Evolutionary conservation across 352 stramenopile species (phyloP).

Genomic region (Aphanomyces euteiches): DNA sequence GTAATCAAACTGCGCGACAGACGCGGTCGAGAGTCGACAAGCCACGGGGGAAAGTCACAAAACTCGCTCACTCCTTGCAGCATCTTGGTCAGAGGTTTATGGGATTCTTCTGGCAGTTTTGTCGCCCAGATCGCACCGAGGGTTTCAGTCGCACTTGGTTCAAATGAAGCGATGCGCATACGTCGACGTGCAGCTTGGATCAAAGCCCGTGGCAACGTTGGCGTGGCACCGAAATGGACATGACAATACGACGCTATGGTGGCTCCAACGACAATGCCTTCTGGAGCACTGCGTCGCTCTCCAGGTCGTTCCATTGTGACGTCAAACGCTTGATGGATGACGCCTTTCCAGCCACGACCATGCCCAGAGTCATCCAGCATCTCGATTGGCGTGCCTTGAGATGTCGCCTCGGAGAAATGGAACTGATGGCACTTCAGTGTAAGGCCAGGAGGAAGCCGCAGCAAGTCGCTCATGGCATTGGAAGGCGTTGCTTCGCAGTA

Average conservation of each 20-base stretch:
- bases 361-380: neutral
- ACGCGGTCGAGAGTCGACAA: neutral
- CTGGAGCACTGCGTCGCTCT: neutral
- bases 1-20: constrained; percentile 26
- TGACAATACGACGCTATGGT: constrained; percentile 28
- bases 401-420: constrained; percentile 31
- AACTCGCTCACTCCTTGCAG: constrained; percentile 25
- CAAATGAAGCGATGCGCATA: constrained; percentile 19
- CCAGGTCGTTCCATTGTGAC: neutral
- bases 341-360: neutral
- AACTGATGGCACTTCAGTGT: constrained; percentile 25
- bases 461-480: neutral
- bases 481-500: constrained; percentile 12
- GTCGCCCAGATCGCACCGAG: constrained; percentile 24
- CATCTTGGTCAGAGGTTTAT: neutral
- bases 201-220: constrained; percentile 1
- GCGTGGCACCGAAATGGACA: constrained; percentile 20
- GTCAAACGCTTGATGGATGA: neutral
- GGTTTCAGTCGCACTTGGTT: constrained; percentile 25
- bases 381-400: constrained; percentile 3
- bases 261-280: constrained; percentile 15
- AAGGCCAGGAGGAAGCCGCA: neutral
- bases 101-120: neutral
- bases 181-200: neutral
- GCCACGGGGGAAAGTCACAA: neutral